Percentiles rank a stretch among this genome's conserved stretches.
These are phyloP conservation scores for Dactylonectria macrodidyma DNA, from an alignment of 2,329 filamentous ascomycete species.

Conservation along the genomic window DNA sequence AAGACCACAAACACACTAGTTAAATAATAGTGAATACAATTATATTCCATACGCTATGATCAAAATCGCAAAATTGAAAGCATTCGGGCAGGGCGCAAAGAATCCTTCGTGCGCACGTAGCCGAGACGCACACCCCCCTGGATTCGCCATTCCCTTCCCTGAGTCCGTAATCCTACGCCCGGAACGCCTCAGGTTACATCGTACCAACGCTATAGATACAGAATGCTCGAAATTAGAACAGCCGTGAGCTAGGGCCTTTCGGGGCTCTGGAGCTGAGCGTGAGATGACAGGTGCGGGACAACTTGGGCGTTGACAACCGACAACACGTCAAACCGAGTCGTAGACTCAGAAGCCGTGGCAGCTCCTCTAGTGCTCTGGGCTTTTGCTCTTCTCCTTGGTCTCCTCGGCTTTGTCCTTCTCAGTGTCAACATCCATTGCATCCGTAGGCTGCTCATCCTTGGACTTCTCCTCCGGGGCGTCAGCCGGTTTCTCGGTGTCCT, in stretches of 20 bases:
- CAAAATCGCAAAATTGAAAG: constrained; percentile 21
- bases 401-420: constrained; percentile 49
- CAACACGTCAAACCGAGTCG: constrained; percentile 32
- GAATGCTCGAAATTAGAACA: constrained; percentile 18
- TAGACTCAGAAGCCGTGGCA: constrained; percentile 10
- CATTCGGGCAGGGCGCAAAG: constrained; percentile 15
- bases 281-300: constrained; percentile 27
- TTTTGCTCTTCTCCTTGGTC: constrained; percentile 48
- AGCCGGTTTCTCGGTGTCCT: constrained; percentile 40
- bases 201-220: constrained; percentile 38
- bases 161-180: constrained; percentile 43
- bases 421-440: constrained; percentile 55
- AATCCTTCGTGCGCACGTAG: constrained; percentile 20
- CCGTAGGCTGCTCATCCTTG: constrained; percentile 42
- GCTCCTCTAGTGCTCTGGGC: constrained; percentile 39
- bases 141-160: constrained; percentile 27
- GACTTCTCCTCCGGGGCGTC: constrained; percentile 33
- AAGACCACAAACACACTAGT: neutral
- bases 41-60: constrained; percentile 32
- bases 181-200: constrained; percentile 46
- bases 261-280: constrained; percentile 16
- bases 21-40: constrained; percentile 16
- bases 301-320: constrained; percentile 31
- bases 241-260: neutral
- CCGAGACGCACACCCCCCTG: constrained; percentile 16